Evolutionary conservation across 129 eudicot species (phyloP).

Genomic region (Apium graveolens): DNA sequence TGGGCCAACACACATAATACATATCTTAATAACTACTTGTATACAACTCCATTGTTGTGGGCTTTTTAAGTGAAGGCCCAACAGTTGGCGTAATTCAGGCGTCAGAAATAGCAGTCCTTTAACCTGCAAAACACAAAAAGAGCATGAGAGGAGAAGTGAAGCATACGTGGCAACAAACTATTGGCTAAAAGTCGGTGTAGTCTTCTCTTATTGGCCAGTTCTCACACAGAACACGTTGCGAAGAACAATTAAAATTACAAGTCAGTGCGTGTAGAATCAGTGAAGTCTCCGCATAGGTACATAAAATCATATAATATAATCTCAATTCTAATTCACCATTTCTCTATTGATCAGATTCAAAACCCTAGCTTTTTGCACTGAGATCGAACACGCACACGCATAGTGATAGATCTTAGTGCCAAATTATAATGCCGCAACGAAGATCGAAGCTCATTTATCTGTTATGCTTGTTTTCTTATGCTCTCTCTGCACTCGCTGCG

Average conservation of each 20-base stretch:
- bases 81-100: neutral
- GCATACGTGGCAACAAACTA: constrained; percentile 31
- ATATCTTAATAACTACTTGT: neutral
- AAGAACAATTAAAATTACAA: neutral
- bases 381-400: neutral
- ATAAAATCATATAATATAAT: neutral
- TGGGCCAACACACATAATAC: neutral
- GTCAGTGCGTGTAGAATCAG: neutral
- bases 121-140: neutral
- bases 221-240: constrained; percentile 44
- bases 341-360: neutral
- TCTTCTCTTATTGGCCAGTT: constrained; percentile 47
- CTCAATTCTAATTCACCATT: neutral
- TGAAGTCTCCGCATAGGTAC: neutral
- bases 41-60: neutral
- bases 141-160: neutral
- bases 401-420: constrained; percentile 16
- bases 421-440: constrained; percentile 44
- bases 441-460: constrained; percentile 51
- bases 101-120: neutral
- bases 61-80: neutral
- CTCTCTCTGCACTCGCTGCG: constrained; percentile 66
- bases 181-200: constrained; percentile 26
- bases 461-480: constrained; percentile 34
- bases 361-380: constrained; percentile 18